phyloP scores from a whole-genome alignment of 345 rosid species.

The Erysimum cheiranthoides region DNA sequence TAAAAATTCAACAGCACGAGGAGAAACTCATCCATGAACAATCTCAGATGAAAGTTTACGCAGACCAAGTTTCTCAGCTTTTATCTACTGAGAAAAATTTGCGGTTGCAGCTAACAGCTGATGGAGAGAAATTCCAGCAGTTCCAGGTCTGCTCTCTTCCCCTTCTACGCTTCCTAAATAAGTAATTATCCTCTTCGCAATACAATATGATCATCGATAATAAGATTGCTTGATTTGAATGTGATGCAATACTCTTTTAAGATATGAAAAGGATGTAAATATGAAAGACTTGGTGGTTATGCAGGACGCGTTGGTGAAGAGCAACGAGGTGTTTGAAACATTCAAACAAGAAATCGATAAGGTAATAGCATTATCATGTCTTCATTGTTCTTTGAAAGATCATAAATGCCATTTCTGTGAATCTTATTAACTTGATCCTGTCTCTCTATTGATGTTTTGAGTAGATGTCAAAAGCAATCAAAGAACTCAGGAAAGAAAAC shows the following conservation, averaged over 20 bases:
- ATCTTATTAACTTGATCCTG: slow-evolving; percentile 1
- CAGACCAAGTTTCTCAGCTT: slow-evolving; percentile 87
- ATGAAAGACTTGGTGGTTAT: slow-evolving; percentile 31
- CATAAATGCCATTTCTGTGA: not conserved
- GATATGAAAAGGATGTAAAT: not conserved
- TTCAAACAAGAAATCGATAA: slow-evolving; percentile 93
- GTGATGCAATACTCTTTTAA: not conserved
- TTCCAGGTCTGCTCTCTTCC: slow-evolving; percentile 68
- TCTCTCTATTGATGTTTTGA: slow-evolving; percentile 25
- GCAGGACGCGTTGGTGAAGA: slow-evolving; percentile 93
- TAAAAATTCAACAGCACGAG: slow-evolving; percentile 85
- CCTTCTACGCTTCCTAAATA: not conserved
- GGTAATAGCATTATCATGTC: slow-evolving; percentile 48
- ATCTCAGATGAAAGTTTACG: slow-evolving; percentile 88
- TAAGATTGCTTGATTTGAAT: slow-evolving; percentile 1
- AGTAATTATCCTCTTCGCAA: not conserved
- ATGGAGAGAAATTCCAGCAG: slow-evolving; percentile 94
- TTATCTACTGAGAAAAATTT: slow-evolving; percentile 85
- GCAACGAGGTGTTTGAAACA: slow-evolving; percentile 94
- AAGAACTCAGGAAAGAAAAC: slow-evolving; percentile 89
- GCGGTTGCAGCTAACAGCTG: slow-evolving; percentile 84
- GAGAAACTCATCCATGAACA: slow-evolving; percentile 84
- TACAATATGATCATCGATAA: not conserved
- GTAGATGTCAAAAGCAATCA: slow-evolving; percentile 88
- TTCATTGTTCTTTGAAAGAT: slow-evolving; percentile 6